phyloP scores from a whole-genome alignment of 257 asterid species.

The Solanum arcanum region DNA sequence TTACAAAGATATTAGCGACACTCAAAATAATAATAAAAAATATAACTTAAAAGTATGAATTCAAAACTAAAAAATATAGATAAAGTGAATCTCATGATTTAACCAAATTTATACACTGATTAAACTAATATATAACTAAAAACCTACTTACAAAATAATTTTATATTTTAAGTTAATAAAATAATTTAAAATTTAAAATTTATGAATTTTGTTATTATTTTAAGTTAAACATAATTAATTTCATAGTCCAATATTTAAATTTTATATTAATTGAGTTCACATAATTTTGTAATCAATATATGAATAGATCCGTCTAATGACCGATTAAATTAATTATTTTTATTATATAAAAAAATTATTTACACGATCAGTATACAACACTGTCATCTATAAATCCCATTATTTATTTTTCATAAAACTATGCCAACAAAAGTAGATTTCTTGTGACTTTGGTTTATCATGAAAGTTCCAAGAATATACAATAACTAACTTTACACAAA shows the following conservation, averaged over 20 bases:
- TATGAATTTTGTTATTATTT: too few relatives aligned
- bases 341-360: not conserved
- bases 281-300: not conserved
- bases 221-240: not conserved
- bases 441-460: constrained; percentile 42
- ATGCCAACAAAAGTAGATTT: constrained; percentile 17
- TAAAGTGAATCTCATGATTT: too few relatives aligned
- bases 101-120: too few relatives aligned
- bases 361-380: not conserved
- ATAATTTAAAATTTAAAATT: too few relatives aligned
- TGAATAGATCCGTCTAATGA: not conserved
- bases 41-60: too few relatives aligned
- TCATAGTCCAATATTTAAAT: too few relatives aligned
- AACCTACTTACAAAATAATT: too few relatives aligned
- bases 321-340: not conserved
- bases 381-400: not conserved
- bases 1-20: too few relatives aligned
- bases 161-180: too few relatives aligned
- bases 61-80: too few relatives aligned
- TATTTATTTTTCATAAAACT: not conserved
- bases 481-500: constrained; percentile 44
- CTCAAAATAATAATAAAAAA: too few relatives aligned
- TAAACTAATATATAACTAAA: too few relatives aligned
- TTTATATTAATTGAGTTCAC: not conserved
- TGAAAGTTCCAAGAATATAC: constrained; percentile 25